A percentile compares a stretch with the other conserved stretches of the same genome.
These are phyloP conservation scores for Gyrodon lividus DNA, from an alignment of 768 basidiomycete species.

Conservation along the genomic window DNA sequence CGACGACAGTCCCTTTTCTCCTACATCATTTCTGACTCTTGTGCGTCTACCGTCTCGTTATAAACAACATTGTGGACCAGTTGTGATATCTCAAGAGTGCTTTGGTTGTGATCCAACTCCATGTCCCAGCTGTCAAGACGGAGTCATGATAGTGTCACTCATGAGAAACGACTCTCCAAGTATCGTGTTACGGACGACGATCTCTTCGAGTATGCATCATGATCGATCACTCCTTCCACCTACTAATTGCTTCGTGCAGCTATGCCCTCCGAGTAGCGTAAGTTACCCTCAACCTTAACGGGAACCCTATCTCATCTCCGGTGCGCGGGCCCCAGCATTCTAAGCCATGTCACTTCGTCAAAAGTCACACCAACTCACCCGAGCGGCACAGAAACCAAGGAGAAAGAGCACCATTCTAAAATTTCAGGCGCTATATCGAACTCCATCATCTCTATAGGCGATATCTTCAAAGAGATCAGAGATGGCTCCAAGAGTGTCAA, in stretches of 20 bases:
- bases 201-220: constrained; percentile 68
- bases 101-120: constrained; percentile 11
- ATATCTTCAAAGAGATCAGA: constrained; percentile 76
- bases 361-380: constrained; percentile 40
- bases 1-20: constrained; percentile 43
- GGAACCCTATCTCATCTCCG: constrained; percentile 4
- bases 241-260: constrained; percentile 38
- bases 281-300: constrained; percentile 31
- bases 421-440: constrained; percentile 60
- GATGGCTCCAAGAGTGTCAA: constrained; percentile 84
- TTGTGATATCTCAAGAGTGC: constrained; percentile 5
- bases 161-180: constrained; percentile 71
- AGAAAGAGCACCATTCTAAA: constrained; percentile 67
- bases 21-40: constrained; percentile 22
- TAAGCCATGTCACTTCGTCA: constrained; percentile 68
- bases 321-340: constrained; percentile 45
- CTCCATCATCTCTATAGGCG: constrained; percentile 61
- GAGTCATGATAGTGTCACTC: constrained; percentile 70
- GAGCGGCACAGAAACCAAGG: constrained; percentile 42
- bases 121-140: constrained; percentile 58
- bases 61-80: background rate
- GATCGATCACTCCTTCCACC: constrained; percentile 1
- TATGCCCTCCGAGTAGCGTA: constrained; percentile 85
- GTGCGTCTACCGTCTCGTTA: background rate
- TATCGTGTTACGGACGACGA: constrained; percentile 83